Evolutionary conservation across 208 protist species (phyloP), one percentile per base, ranked within the genome.

Genomic region (Crithidia mellificae): DNA sequence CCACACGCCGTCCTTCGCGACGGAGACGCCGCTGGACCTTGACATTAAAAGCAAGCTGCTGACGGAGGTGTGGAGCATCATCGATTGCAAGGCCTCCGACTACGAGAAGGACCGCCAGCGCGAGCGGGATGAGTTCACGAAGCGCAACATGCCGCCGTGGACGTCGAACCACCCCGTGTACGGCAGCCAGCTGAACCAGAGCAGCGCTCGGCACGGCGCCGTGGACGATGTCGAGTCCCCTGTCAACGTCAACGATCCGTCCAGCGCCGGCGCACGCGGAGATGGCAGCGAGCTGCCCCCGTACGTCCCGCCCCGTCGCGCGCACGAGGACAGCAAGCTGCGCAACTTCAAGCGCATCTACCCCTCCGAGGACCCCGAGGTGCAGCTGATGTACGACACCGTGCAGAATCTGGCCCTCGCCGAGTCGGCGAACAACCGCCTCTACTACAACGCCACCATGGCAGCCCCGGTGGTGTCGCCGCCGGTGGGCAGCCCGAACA

Each of bases 1-100:
- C 74, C 95, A 98, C 85, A 95, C 94, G 6, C 97, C 98, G 19
- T 98, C 95, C 39, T 88, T 99, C 57, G 84, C 79, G 27, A 95
- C 87, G 19, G 94, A 98, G 75, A 97, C 96, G 22, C 84, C 85
- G 29, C 79, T 98, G 4, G 98, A 99, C 67, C 44, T 85, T 15
- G 71, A 93, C 38, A 96, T 98, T 67, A 98, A 98, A 75, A 82
- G 85, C 44, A 77, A 77, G 25, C 82, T 98, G 29, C 50, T 98
- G n/a, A 68, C 43, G 6, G 90, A 98, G 78, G 83, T 87, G 54
- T 92, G 91, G 85, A 74, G 83, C 56, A 93, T 98, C 54, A 70
- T 98, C 39, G 83, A 96, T 64, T 82, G 96, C 61, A 78, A 80
- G 62, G 57, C 84, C 9, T 81, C 77, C 22, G 92, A 97, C 52